Evolutionary conservation across 1,284 basidiomycete genomes (phyloP).

Genomic region (Ceratobasidium sp.): DNA sequence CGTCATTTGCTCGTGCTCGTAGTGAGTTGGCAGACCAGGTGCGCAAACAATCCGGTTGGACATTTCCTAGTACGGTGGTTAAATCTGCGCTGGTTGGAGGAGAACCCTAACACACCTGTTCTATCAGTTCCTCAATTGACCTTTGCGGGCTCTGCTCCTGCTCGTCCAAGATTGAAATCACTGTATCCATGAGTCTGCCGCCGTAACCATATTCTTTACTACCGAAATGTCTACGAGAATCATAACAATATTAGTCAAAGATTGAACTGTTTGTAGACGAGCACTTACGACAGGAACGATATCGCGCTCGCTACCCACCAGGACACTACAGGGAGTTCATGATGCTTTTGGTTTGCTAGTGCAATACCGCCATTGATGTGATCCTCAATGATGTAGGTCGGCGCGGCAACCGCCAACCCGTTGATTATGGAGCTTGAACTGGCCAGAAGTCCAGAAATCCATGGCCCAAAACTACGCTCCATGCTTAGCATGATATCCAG

Average conservation of each 20-base stretch:
- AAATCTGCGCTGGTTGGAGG: not conserved
- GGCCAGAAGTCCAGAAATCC: slow-evolving; percentile 19
- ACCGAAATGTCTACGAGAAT: not conserved
- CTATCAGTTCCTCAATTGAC: not conserved
- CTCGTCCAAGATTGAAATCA: not conserved
- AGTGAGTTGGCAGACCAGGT: slow-evolving; percentile 17
- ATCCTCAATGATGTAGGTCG: slow-evolving; percentile 38
- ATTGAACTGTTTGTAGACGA: not conserved
- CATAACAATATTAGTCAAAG: not conserved
- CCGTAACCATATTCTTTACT: slow-evolving; percentile 15
- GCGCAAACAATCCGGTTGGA: slow-evolving; percentile 11
- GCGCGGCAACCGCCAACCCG: not conserved
- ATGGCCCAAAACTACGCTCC: slow-evolving; percentile 4
- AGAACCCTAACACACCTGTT: not conserved
- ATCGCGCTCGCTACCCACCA: slow-evolving; percentile 25
- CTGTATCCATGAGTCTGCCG: slow-evolving; percentile 1
- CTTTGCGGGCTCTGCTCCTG: not conserved
- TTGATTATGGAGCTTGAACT: not conserved
- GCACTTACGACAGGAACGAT: slow-evolving; percentile 19
- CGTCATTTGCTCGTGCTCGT: slow-evolving; percentile 32
- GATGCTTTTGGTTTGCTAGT: not conserved
- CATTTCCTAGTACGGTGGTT: not conserved
- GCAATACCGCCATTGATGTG: slow-evolving; percentile 14
- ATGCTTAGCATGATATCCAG: not conserved
- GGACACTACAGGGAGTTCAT: slow-evolving; percentile 2